Conservation (phyloP, 2,329 filamentous ascomycete species). For the Trichoderma harzianum region DNA sequence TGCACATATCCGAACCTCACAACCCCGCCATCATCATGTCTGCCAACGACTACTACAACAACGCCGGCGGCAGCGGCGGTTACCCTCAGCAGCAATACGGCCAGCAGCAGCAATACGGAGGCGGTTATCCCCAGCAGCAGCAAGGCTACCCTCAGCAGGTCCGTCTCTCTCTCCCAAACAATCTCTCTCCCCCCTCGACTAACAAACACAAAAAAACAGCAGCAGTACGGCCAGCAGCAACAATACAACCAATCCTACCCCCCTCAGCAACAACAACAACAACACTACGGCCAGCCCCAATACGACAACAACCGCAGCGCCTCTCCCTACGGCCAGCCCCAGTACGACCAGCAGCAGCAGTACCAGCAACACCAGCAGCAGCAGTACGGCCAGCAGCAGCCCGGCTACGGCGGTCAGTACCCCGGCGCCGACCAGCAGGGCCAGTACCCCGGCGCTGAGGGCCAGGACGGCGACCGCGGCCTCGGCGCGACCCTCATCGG, state of each 20-base stretch:
- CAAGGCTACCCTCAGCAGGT: slow-evolving; percentile 25
- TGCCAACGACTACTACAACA: slow-evolving; percentile 38
- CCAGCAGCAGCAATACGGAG: slow-evolving; percentile 24
- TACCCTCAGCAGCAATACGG: slow-evolving; percentile 26
- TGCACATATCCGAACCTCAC: background rate
- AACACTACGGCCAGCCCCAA: slow-evolving; percentile 21
- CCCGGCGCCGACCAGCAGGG: slow-evolving; percentile 18
- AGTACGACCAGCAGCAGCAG: slow-evolving; percentile 22
- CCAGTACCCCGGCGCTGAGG: slow-evolving; percentile 27
- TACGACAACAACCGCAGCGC: slow-evolving; percentile 21
- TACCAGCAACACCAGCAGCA: slow-evolving; percentile 18
- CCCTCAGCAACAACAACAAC: slow-evolving; percentile 19
- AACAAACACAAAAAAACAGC: background rate
- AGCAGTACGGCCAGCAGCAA: slow-evolving; percentile 15
- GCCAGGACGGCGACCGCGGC: slow-evolving; percentile 48
- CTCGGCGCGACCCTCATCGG: slow-evolving; percentile 53
- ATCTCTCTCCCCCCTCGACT: background rate
- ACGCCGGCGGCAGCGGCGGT: slow-evolving; percentile 23
- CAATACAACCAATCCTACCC: too few relatives aligned
- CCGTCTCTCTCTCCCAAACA: slow-evolving; percentile 2
- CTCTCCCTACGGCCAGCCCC: slow-evolving; percentile 21
- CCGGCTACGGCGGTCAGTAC: slow-evolving; percentile 18
- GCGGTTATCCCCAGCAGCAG: slow-evolving; percentile 22
- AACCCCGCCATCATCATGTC: slow-evolving; percentile 35
- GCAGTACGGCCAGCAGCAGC: slow-evolving; percentile 22